Conservation (phyloP, 2,329 filamentous ascomycete species). For the Septoria linicola region DNA sequence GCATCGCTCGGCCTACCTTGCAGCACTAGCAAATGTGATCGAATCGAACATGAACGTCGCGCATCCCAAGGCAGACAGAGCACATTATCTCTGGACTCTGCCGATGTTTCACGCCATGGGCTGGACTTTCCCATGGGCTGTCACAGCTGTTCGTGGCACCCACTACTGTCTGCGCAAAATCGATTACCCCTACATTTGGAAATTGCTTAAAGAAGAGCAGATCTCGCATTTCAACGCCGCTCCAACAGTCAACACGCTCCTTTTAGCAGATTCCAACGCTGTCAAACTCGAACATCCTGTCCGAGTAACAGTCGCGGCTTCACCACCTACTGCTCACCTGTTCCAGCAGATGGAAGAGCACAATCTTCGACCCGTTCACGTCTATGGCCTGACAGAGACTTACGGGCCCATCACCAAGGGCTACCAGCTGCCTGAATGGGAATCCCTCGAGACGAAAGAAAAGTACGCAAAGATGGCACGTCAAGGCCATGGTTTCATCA, state of each 20-base stretch:
- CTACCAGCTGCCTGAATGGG: slow-evolving; percentile 83
- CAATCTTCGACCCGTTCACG: slow-evolving; percentile 87
- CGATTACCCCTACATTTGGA: slow-evolving; percentile 92
- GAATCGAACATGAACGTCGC: slow-evolving; percentile 75
- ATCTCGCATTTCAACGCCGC: slow-evolving; percentile 96
- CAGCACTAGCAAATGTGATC: slow-evolving; percentile 78
- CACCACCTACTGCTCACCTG: slow-evolving; percentile 82
- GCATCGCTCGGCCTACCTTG: slow-evolving; percentile 83
- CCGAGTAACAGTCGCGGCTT: slow-evolving; percentile 87
- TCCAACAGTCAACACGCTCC: slow-evolving; percentile 90
- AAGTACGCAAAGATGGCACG: slow-evolving; percentile 88
- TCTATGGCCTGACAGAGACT: slow-evolving; percentile 84
- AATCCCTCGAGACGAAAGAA: slow-evolving; percentile 68
- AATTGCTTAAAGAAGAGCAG: slow-evolving; percentile 75
- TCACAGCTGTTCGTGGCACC: slow-evolving; percentile 91
- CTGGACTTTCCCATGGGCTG: slow-evolving; percentile 56
- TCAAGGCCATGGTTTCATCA: slow-evolving; percentile 89
- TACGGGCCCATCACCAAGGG: slow-evolving; percentile 96
- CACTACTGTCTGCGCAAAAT: slow-evolving; percentile 94
- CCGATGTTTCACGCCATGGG: slow-evolving; percentile 76
- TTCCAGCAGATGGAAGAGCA: slow-evolving; percentile 89
- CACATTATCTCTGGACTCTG: slow-evolving; percentile 63
- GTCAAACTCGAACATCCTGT: slow-evolving; percentile 69
- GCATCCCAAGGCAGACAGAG: slow-evolving; percentile 46
- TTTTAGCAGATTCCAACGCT: slow-evolving; percentile 78